Evolutionary conservation across 768 basidiomycete species (phyloP).

Genomic region (Jaapia argillacea): DNA sequence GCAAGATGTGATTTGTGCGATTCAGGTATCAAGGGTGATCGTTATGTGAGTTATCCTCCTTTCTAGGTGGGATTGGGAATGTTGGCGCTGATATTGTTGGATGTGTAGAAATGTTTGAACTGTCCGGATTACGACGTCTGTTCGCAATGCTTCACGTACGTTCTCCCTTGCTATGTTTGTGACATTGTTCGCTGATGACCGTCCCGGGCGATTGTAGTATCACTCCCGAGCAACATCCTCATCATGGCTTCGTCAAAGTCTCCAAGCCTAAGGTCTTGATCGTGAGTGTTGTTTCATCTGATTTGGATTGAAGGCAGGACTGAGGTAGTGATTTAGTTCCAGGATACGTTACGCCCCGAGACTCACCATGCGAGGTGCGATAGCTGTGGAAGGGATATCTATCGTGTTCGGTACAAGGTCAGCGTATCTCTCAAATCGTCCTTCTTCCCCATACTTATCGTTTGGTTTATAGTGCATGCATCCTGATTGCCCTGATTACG

Average conservation of each 20-base stretch:
- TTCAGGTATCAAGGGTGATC: conserved; percentile 53
- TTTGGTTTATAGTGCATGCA: conserved; percentile 57
- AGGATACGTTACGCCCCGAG: conserved; percentile 21
- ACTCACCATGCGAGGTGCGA: conserved; percentile 45
- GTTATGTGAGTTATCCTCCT: conserved; percentile 55
- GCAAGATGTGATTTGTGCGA: conserved; percentile 76
- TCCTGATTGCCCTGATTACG: conserved; percentile 66
- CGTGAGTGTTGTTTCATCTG: conserved; percentile 24
- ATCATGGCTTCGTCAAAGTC: conserved; percentile 64
- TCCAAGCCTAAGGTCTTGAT: conserved; percentile 42
- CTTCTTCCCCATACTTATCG: background rate
- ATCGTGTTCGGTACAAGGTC: conserved; percentile 68
- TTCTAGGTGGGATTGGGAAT: conserved; percentile 1
- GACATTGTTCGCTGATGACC: conserved; percentile 1
- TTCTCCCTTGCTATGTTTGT: background rate
- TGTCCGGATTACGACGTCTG: conserved; percentile 88
- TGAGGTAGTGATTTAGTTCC: background rate
- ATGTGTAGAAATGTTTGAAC: conserved; percentile 60
- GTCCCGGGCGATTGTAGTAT: conserved; percentile 36
- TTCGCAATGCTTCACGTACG: conserved; percentile 52
- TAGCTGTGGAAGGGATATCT: conserved; percentile 44
- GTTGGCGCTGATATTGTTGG: background rate
- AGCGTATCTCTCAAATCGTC: conserved; percentile 4
- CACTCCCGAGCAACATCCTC: conserved; percentile 63
- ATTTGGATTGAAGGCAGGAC: background rate